These are phyloP conservation scores for Barnettozyma salicaria DNA, from an alignment of 805 yeast species.

Conservation along the genomic window DNA sequence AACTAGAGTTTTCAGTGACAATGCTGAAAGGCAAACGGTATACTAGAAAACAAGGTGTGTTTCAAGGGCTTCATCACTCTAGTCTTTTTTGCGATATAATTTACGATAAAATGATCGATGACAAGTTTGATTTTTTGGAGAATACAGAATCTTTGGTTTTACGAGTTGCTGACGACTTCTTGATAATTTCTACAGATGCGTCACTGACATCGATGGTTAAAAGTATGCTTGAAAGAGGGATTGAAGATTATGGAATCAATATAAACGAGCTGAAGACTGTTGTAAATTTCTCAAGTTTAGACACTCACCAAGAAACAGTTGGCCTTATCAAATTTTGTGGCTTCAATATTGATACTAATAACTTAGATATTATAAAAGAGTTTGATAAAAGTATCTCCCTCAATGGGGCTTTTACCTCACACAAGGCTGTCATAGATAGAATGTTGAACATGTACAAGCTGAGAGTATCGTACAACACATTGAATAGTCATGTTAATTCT, in stretches of 20 bases:
- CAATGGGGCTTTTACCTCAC: constrained; percentile 10
- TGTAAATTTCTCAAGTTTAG: constrained; percentile 24
- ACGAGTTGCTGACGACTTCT: constrained; percentile 80
- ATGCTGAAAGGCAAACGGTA: constrained; percentile 33
- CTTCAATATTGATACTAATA: constrained; percentile 29
- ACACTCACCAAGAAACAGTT: constrained; percentile 1
- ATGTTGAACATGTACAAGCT: constrained; percentile 25
- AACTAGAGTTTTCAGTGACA: constrained; percentile 46
- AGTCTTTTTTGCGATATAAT: constrained; percentile 68
- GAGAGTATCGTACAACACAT: constrained; percentile 29
- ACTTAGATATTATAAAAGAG: constrained; percentile 33
- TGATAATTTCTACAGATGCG: constrained; percentile 50
- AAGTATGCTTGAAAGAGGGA: constrained; percentile 30
- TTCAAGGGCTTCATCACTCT: constrained; percentile 81
- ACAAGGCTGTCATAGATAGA: constrained; percentile 8
- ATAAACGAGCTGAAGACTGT: constrained; percentile 36
- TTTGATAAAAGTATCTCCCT: constrained; percentile 20
- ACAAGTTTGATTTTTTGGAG: constrained; percentile 20
- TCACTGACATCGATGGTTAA: constrained; percentile 28
- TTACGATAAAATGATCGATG: constrained; percentile 53
- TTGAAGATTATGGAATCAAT: constrained; percentile 28
- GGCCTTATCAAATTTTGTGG: constrained; percentile 37
- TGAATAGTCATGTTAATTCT: constrained; percentile 22
- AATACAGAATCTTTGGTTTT: constrained; percentile 36
- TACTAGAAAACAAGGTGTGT: constrained; percentile 61